Evolutionary conservation across 257 asterid species (phyloP).

Genomic region (Solanum gracilifrons): DNA sequence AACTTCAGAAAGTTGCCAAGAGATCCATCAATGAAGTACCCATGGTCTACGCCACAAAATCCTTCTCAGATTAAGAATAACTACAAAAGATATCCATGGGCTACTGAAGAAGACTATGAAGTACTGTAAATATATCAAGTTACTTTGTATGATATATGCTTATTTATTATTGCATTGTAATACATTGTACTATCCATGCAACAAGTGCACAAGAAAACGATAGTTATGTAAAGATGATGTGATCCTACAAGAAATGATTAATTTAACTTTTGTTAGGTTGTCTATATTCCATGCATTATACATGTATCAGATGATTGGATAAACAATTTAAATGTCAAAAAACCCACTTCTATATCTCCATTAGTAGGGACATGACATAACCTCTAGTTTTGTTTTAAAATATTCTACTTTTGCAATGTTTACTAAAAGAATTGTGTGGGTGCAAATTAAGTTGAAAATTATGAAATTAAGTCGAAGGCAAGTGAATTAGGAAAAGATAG

Average conservation of each 20-base stretch:
- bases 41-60: constrained; percentile 65
- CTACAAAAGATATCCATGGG: constrained; percentile 62
- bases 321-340: neutral
- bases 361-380: neutral
- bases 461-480: neutral
- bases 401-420: neutral
- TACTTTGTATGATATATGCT: neutral
- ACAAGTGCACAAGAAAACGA: neutral
- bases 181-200: neutral
- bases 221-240: neutral
- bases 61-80: constrained; percentile 46
- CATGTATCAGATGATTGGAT: neutral
- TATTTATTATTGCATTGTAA: neutral
- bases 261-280: neutral
- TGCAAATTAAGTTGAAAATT: neutral
- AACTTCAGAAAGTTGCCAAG: constrained; percentile 79
- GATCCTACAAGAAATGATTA: neutral
- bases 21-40: constrained; percentile 75
- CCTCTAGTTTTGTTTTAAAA: neutral
- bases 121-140: neutral
- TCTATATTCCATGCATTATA: neutral
- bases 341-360: neutral
- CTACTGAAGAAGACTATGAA: constrained; percentile 66
- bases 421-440: neutral
- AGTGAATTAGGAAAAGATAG: neutral